These are phyloP conservation scores for Schizophyllum amplum DNA, from an alignment of 1,284 basidiomycete species.

Conservation along the genomic window DNA sequence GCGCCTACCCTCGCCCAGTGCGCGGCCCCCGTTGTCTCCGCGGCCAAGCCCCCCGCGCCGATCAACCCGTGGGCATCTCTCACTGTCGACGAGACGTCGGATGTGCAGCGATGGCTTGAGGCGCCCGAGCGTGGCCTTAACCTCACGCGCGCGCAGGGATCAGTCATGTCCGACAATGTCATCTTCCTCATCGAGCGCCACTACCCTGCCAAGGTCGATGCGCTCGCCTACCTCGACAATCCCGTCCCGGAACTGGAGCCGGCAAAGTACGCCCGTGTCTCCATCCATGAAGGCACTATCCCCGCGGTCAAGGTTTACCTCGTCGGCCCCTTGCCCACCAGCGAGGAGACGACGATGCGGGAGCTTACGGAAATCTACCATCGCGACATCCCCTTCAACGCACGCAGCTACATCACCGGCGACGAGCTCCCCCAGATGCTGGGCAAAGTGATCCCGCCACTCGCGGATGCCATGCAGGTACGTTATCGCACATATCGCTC, in stretches of 20 bases:
- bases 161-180: slow-evolving; percentile 35
- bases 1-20: slow-evolving; percentile 19
- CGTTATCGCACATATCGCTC: slow-evolving; percentile 17
- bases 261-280: slow-evolving; percentile 35
- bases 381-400: slow-evolving; percentile 42
- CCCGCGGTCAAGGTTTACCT: slow-evolving; percentile 46
- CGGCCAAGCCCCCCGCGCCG: slow-evolving; percentile 32
- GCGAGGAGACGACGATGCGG: slow-evolving; percentile 26
- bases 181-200: slow-evolving; percentile 42
- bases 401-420: slow-evolving; percentile 30
- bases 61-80: slow-evolving; percentile 42
- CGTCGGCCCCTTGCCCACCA: slow-evolving; percentile 47
- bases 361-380: slow-evolving; percentile 44
- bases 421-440: slow-evolving; percentile 29
- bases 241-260: slow-evolving; percentile 21
- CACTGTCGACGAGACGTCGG: slow-evolving; percentile 32
- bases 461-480: background rate
- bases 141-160: slow-evolving; percentile 28
- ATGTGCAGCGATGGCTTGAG: slow-evolving; percentile 39
- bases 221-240: slow-evolving; percentile 37
- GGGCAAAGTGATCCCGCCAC: slow-evolving; percentile 16
- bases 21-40: slow-evolving; percentile 21
- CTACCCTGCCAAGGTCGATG: slow-evolving; percentile 41
- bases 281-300: slow-evolving; percentile 40
- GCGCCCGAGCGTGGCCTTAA: slow-evolving; percentile 37